Evolutionary conservation across 1,284 basidiomycete species (phyloP), one percentile per base, ranked within the genome.

Genomic region (Cerrena zonata): DNA sequence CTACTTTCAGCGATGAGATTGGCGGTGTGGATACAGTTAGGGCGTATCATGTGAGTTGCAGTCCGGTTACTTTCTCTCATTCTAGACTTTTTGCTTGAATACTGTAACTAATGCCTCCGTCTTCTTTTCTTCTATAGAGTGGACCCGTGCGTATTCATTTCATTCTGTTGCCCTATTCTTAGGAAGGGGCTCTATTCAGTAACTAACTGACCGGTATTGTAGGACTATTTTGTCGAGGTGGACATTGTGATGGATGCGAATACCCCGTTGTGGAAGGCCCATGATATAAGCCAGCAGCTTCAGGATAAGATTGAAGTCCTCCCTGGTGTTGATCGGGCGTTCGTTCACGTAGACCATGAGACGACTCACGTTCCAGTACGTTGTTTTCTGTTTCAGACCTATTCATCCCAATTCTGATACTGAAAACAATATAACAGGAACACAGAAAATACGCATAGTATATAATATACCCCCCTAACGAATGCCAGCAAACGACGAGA

Each of bases 291-390:
- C 48, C 94, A 97, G 69, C 82, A 88, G 49, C 72, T 98, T 23
- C 94, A 98, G 66, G 94, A 98, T 68, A 91, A 91, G 71, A 83
- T 99, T 46, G 95, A 99, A 66, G 80, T 84, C 19, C 72, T 99
- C 38, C 93, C 94, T 0, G 87, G 90, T 58, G 93, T 98, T 48
- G 93, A 92, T 58, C 75, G 93, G 44, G 91, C 90, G 36, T 94
- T 94, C 65, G 93, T 96, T 15, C 93, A 96, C 63, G 90, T 95
- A 48, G 93, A 96, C 68, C 88, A 96, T 61, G 93, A 96, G 71
- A 87, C 88, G 3, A 84, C 83, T 11, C 93, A 96, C 70, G 65
- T 76, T 22, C 89, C 89, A n/a, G 89, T 86, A 60, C 49, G 81
- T 69, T 30, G 15, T 10, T 43, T 36, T 36, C 47, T 45, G 38